A percentile compares a stretch with the other conserved stretches of the same genome.
Evolutionary conservation across 495 filamentous ascomycete genomes (phyloP).

Genomic region (Xylaria palmicola): DNA sequence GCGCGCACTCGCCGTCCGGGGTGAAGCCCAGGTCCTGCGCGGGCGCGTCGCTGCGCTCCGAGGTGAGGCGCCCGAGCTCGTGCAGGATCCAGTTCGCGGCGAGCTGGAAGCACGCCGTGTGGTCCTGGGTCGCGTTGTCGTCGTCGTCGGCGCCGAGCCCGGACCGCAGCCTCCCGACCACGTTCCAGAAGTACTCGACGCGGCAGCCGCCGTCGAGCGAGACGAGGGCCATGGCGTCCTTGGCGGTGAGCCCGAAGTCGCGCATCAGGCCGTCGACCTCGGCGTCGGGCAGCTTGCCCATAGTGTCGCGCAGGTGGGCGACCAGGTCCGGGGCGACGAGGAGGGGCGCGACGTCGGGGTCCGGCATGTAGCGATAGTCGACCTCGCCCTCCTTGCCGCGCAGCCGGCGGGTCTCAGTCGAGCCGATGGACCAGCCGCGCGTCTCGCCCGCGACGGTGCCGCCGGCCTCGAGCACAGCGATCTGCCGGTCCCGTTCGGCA

Average conservation of each 20-base stretch:
- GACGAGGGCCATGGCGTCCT: conserved; percentile 83
- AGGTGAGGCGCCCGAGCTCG: conserved; percentile 74
- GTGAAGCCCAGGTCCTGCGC: conserved; percentile 40
- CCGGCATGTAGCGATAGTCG: conserved; percentile 98
- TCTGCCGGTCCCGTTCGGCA: conserved; percentile 87
- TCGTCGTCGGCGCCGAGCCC: conserved; percentile 38
- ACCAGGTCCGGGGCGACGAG: conserved; percentile 71
- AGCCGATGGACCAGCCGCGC: conserved; percentile 83
- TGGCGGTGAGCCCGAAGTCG: conserved; percentile 66
- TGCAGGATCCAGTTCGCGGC: conserved; percentile 76
- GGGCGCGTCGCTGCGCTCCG: conserved; percentile 33
- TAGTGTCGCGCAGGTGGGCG: conserved; percentile 51
- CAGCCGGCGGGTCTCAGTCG: conserved; percentile 72
- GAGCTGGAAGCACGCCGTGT: conserved; percentile 29
- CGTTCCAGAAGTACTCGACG: conserved; percentile 78
- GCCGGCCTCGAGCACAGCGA: conserved; percentile 72
- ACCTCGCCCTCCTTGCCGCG: conserved; percentile 96
- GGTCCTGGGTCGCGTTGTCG: conserved; percentile 16
- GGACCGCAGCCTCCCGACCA: conserved; percentile 55
- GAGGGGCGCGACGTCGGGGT: conserved; percentile 84
- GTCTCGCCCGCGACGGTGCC: conserved; percentile 84
- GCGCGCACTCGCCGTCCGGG: conserved; percentile 40
- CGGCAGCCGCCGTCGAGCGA: conserved; percentile 76
- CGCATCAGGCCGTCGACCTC: conserved; percentile 58
- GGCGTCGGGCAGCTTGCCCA: conserved; percentile 71